Evolutionary conservation across 169 alveolate genomes (phyloP).

Genomic region (Plasmodium gonderi): DNA sequence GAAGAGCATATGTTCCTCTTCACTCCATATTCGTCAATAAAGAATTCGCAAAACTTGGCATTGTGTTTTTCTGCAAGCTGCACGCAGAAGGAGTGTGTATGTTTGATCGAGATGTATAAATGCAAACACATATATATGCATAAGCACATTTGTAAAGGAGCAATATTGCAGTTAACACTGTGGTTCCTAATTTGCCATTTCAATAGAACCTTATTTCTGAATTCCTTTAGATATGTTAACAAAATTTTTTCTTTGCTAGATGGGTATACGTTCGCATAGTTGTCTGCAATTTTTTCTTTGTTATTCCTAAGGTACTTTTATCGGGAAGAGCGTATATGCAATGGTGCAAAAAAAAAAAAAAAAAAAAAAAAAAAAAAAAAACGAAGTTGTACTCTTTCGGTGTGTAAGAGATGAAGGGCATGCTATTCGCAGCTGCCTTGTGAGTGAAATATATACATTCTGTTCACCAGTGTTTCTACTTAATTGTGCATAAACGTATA

Average conservation of each 20-base stretch:
- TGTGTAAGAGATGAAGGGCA: too few relatives aligned
- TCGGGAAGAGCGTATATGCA: background rate
- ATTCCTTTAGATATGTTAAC: slow-evolving; percentile 6
- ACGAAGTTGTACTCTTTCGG: too few relatives aligned
- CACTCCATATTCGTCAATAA: slow-evolving; percentile 65
- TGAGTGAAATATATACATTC: too few relatives aligned
- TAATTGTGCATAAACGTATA: too few relatives aligned
- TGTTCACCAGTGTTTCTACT: too few relatives aligned
- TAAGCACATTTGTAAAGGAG: background rate
- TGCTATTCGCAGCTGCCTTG: too few relatives aligned
- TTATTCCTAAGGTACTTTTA: slow-evolving; percentile 44
- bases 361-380: background rate
- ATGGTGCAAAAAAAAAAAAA: background rate
- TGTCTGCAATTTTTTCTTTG: slow-evolving; percentile 14
- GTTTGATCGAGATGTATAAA: background rate
- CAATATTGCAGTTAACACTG: too few relatives aligned
- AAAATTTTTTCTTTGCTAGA: slow-evolving; percentile 30
- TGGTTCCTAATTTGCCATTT: background rate
- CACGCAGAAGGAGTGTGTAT: background rate
- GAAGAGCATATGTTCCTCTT: slow-evolving; percentile 53
- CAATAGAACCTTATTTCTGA: slow-evolving; percentile 16
- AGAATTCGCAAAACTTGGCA: slow-evolving; percentile 34
- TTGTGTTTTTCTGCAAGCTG: slow-evolving; percentile 45
- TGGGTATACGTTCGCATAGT: slow-evolving; percentile 24
- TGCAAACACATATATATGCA: background rate